Evolutionary conservation across 371 early-diverging fungal species (phyloP), one percentile per base, ranked within the genome.

Genomic region (Mucor sp.): DNA sequence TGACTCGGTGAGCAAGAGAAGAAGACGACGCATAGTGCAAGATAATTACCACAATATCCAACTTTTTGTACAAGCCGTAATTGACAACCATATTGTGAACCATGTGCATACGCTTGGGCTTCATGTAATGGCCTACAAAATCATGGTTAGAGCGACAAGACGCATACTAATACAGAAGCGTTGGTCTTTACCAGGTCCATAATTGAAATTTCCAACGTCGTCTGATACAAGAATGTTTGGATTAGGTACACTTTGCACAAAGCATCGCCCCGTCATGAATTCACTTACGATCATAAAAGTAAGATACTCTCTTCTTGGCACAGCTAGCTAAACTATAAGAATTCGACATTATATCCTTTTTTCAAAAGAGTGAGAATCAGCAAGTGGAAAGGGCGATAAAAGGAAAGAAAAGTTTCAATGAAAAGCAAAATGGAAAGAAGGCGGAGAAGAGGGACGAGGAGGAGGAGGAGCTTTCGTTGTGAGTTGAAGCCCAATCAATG

Each of bases 51-150:
- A 89, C 89, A 72, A 97, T 89, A 58, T 91, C 91, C 94, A 99
- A 91, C 67, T 98, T 89, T 70, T 97, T 95, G 74, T 97, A 94
- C 17, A 99, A 84, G 6, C 94, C 96, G 83, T 99, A 99, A 47
- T 94, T 94, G 57, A 96, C 85, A 39, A 99, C 94, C 64, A 99
- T 86, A 72, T 95, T 95, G 81, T 99, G 99, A 30, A 98, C 95
- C 90, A 99, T 94, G 62, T 95, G 93, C 78, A 99, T 94, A 67
- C 99, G 90, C 60, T 97, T 96, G 11, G 99, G 99, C 76, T 99
- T 99, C 99, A 99, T 99, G 6, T 99, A 99, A 74, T 99, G 99
- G 19, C 90, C 89, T 82, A 7, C 8, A 59, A 19, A 27, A 6
- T 9, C 8, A 43, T 30, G 32, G 5, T 56, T n/a, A 32, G 28